These are phyloP conservation scores for Guadua angustifolia DNA, from an alignment of 176 grass and related monocot species.

Conservation along the genomic window DNA sequence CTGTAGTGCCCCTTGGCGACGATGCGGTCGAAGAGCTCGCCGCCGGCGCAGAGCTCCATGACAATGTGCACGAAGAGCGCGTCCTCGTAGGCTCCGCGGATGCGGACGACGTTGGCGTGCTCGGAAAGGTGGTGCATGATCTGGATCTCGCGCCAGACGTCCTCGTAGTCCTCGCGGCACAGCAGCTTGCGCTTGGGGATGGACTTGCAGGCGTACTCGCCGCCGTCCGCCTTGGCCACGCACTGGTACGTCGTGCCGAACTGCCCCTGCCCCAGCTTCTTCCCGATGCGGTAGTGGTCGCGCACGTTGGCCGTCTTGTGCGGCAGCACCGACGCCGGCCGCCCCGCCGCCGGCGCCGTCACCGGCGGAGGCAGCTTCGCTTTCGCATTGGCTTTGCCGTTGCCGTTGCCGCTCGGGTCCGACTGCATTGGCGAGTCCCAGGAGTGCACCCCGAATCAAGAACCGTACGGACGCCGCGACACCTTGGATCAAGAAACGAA, in stretches of 20 bases:
- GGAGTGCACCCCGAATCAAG: constrained; percentile 39
- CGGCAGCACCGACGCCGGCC: constrained; percentile 78
- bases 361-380: constrained; percentile 32
- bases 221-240: constrained; percentile 68
- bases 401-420: constrained; percentile 44
- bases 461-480: constrained; percentile 15
- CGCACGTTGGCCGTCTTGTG: constrained; percentile 93
- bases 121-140: constrained; percentile 98
- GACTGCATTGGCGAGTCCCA: constrained; percentile 53
- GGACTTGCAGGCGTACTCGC: constrained; percentile 94
- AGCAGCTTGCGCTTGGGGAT: constrained; percentile 95
- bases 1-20: constrained; percentile 93
- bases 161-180: constrained; percentile 92
- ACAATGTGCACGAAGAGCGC: constrained; percentile 94
- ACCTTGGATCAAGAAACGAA: constrained; percentile 38
- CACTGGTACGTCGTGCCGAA: constrained; percentile 95
- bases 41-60: constrained; percentile 95
- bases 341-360: constrained; percentile 38
- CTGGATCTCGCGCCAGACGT: constrained; percentile 96
- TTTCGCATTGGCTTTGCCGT: constrained; percentile 39
- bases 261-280: constrained; percentile 94
- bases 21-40: constrained; percentile 95
- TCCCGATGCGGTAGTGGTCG: constrained; percentile 90
- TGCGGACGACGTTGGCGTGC: constrained; percentile 85
- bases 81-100: constrained; percentile 87